Evolutionary conservation across 1,284 basidiomycete genomes (phyloP).

Genomic region (Cryptococcus sp.): DNA sequence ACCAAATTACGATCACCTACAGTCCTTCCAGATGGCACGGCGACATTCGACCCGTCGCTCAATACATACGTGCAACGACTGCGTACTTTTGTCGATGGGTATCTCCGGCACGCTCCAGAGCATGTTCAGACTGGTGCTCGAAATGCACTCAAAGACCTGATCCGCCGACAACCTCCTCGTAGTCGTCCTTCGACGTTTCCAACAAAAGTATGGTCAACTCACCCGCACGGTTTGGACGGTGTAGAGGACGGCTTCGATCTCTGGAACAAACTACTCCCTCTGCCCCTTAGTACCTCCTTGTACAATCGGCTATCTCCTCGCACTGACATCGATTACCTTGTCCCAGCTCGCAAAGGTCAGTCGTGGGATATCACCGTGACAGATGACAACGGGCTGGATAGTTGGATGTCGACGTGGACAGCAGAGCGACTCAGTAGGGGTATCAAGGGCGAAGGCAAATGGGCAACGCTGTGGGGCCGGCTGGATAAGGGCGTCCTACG

Average conservation of each 20-base stretch:
- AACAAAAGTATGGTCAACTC: conserved; percentile 18
- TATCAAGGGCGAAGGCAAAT: conserved; percentile 12
- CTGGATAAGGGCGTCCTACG: conserved; percentile 29
- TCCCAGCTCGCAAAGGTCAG: conserved; percentile 13
- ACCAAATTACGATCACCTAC: conserved; percentile 11
- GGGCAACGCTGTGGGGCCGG: conserved; percentile 29
- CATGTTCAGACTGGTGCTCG: conserved; percentile 8
- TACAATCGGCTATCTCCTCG: neutral
- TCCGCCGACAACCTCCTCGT: conserved; percentile 5
- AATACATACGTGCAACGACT: conserved; percentile 6
- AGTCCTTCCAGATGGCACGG: conserved; percentile 12
- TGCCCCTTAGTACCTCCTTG: conserved; percentile 10
- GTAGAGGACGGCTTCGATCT: conserved; percentile 25
- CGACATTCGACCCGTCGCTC: conserved; percentile 9
- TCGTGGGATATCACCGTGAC: conserved; percentile 28
- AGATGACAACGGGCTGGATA: conserved; percentile 30
- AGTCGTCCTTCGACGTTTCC: conserved; percentile 5
- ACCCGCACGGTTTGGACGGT: conserved; percentile 9
- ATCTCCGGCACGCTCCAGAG: conserved; percentile 5
- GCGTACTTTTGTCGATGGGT: conserved; percentile 10
- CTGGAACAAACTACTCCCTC: conserved; percentile 30
- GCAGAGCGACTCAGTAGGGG: conserved; percentile 21
- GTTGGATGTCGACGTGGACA: conserved; percentile 30
- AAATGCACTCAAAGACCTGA: conserved; percentile 10
- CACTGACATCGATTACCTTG: conserved; percentile 9